phyloP scores from a whole-genome alignment of 2,329 filamentous ascomycete species.

The Cytospora paraplurivora region DNA sequence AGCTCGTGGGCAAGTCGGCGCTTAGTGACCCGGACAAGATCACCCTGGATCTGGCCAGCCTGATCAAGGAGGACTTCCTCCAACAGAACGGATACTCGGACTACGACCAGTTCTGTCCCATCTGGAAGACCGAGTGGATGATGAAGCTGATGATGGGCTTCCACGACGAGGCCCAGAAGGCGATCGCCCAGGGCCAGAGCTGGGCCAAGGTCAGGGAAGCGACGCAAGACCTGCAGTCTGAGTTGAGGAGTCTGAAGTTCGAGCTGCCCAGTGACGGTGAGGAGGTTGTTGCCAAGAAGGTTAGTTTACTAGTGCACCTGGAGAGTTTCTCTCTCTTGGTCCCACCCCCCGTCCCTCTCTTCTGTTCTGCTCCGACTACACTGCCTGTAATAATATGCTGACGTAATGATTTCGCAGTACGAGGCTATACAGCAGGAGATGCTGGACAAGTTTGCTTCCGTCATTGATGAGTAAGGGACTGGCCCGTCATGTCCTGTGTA shows the following conservation, averaged over 20 bases:
- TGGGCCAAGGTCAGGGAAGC: slow-evolving; percentile 94
- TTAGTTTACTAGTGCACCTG: slow-evolving; percentile 44
- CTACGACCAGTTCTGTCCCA: slow-evolving; percentile 98
- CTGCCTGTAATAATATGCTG: slow-evolving; percentile 37
- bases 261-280: slow-evolving; percentile 87
- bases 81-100: slow-evolving; percentile 99
- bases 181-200: slow-evolving; percentile 82
- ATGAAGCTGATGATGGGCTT: slow-evolving; percentile 99
- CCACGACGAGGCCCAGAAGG: slow-evolving; percentile 97
- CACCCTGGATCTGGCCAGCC: slow-evolving; percentile 84
- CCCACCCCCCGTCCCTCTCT: not conserved
- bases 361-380: slow-evolving; percentile 7
- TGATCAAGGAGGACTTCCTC: slow-evolving; percentile 98
- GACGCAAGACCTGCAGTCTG: slow-evolving; percentile 80
- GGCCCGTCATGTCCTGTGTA: slow-evolving; percentile 12
- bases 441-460: slow-evolving; percentile 96
- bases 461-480: slow-evolving; percentile 80
- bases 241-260: slow-evolving; percentile 93
- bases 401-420: slow-evolving; percentile 62
- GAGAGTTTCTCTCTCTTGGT: slow-evolving; percentile 7
- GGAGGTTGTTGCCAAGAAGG: slow-evolving; percentile 81
- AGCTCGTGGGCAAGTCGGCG: slow-evolving; percentile 96
- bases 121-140: slow-evolving; percentile 99
- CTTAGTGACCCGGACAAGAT: slow-evolving; percentile 98
- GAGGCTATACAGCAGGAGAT: slow-evolving; percentile 88